Percentiles rank a stretch among this genome's conserved stretches.
These are phyloP conservation scores for Solanum sparsipilum DNA, from an alignment of 257 asterid species.

Conservation along the genomic window DNA sequence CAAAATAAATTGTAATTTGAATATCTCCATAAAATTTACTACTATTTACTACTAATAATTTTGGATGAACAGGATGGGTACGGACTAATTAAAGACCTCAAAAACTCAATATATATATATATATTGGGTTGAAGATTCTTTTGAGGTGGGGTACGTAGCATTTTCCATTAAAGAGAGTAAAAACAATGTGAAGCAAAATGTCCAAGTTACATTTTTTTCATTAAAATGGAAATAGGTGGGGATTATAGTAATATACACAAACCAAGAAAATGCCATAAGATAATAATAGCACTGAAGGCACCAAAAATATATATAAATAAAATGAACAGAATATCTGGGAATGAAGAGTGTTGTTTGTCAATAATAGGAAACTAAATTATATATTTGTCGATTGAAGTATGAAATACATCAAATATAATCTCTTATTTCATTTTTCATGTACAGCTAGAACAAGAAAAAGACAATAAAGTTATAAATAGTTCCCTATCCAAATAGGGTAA, in stretches of 20 bases:
- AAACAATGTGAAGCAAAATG: background rate
- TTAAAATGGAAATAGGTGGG: slow-evolving; percentile 8
- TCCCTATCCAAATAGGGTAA: background rate
- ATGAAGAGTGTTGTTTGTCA: background rate
- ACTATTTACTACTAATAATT: background rate
- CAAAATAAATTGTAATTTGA: background rate
- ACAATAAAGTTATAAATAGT: background rate
- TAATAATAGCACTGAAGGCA: background rate
- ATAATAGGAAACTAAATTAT: background rate
- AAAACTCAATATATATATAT: background rate
- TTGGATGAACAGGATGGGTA: background rate
- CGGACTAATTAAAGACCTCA: background rate
- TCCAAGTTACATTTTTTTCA: background rate
- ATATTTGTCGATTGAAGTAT: background rate
- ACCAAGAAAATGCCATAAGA: background rate
- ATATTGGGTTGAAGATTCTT: background rate
- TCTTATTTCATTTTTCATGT: background rate
- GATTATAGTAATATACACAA: background rate
- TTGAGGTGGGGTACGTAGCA: background rate
- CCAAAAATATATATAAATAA: background rate
- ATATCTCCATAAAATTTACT: background rate
- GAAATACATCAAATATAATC: background rate
- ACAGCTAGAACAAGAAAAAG: background rate
- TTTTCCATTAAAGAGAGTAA: background rate
- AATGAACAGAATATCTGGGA: background rate